Evolutionary conservation across 75 land plant genomes (phyloP).

Genomic region (Cryptomeria japonica): DNA sequence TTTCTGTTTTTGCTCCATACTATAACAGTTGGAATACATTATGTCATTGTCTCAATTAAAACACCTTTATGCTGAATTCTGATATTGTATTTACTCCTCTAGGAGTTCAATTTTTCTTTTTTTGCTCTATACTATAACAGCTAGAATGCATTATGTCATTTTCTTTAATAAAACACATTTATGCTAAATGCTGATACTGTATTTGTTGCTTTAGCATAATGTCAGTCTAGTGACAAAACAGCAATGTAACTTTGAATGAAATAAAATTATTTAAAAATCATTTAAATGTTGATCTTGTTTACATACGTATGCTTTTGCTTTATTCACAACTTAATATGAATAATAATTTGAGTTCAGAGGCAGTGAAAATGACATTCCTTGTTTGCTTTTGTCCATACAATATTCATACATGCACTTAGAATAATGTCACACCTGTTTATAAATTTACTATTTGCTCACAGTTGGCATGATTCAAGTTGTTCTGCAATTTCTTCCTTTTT

Average conservation of each 20-base stretch:
- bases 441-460: background rate
- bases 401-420: too few relatives aligned
- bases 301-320: background rate
- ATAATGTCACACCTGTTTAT: background rate
- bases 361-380: background rate
- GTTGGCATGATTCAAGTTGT: background rate
- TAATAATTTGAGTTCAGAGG: background rate
- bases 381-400: too few relatives aligned
- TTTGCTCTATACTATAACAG: background rate
- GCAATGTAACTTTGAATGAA: background rate
- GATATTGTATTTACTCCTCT: background rate
- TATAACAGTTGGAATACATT: background rate
- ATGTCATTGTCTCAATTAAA: background rate
- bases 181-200: background rate
- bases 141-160: background rate
- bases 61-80: background rate
- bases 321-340: background rate
- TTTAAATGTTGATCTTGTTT: too few relatives aligned
- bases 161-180: background rate
- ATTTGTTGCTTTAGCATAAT: background rate
- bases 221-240: background rate
- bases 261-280: too few relatives aligned
- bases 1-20: background rate
- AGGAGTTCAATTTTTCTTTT: too few relatives aligned
- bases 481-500: background rate